Conservation (phyloP, 2,329 filamentous ascomycete genomes). For the Aspergillus puulaauensis region DNA sequence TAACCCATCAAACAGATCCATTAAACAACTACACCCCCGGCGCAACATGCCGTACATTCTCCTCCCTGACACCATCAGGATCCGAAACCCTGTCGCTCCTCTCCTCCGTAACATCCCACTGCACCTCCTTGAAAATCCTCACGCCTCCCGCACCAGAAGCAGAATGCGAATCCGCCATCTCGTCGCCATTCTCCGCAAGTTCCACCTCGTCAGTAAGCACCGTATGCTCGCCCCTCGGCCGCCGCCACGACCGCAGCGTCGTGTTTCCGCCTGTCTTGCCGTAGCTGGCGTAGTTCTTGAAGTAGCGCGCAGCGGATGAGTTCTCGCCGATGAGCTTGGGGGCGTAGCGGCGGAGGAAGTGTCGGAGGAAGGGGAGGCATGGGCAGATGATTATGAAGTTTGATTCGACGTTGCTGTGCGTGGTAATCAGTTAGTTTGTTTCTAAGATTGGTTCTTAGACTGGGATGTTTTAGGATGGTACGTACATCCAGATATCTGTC, state of each 20-base stretch:
- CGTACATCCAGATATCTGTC: conserved; percentile 13
- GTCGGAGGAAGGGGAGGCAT: conserved; percentile 24
- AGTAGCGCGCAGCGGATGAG: conserved; percentile 14
- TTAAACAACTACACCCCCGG: too few species aligned
- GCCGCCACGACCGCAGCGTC: conserved; percentile 8
- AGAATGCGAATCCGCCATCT: not conserved
- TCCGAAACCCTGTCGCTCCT: not conserved
- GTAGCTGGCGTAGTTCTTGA: not conserved
- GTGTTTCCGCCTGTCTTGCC: not conserved
- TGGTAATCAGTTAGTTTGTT: too few species aligned
- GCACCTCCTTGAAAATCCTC: conserved; percentile 20
- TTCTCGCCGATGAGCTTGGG: conserved; percentile 12
- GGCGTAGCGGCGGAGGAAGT: conserved; percentile 23
- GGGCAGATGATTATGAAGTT: conserved; percentile 27
- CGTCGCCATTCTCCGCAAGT: conserved; percentile 17
- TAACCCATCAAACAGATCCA: too few species aligned
- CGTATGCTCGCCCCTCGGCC: conserved; percentile 8
- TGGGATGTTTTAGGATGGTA: conserved; percentile 1
- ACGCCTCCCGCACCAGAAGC: not conserved
- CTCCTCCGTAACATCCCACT: conserved; percentile 19
- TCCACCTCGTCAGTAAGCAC: conserved; percentile 18
- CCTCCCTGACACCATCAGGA: not conserved
- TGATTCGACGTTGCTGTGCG: conserved; percentile 23
- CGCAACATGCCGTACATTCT: not conserved
- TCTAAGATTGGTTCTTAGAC: too few species aligned